These are phyloP conservation scores for Candida morakotiae DNA, from an alignment of 805 yeast species.

Conservation along the genomic window DNA sequence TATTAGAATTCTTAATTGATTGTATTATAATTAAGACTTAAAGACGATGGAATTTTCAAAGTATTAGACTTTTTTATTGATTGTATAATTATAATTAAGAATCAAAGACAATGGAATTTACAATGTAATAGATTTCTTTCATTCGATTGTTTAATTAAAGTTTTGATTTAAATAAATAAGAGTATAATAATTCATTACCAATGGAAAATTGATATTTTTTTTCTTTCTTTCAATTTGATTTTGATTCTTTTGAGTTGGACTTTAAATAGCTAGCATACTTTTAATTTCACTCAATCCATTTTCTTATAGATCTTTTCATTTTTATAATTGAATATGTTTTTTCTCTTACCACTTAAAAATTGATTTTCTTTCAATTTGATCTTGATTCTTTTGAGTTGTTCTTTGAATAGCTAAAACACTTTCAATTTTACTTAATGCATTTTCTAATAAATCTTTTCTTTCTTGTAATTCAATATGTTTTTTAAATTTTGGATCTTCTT, in stretches of 20 bases:
- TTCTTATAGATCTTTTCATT: constrained; percentile 83
- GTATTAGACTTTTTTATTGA: too few relatives aligned
- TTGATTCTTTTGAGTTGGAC: constrained; percentile 14
- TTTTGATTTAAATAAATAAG: too few relatives aligned
- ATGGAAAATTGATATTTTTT: constrained; percentile 11
- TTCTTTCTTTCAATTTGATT: constrained; percentile 6
- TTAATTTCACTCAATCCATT: constrained; percentile 83
- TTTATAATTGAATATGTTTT: constrained; percentile 88
- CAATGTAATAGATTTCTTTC: too few relatives aligned
- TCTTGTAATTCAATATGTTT: constrained; percentile 91
- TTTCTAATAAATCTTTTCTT: constrained; percentile 80
- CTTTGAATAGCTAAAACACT: constrained; percentile 69
- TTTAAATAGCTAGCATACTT: constrained; percentile 67
- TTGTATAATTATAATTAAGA: too few relatives aligned
- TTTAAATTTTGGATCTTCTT: constrained; percentile 88
- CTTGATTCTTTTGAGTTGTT: constrained; percentile 11
- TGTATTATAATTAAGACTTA: too few relatives aligned
- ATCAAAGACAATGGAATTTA: too few relatives aligned
- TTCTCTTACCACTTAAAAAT: constrained; percentile 30
- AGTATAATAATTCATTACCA: too few relatives aligned
- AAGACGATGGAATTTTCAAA: too few relatives aligned
- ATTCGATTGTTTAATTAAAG: too few relatives aligned
- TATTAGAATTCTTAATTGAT: too few relatives aligned
- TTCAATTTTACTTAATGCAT: constrained; percentile 82
- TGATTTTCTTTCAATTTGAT: constrained; percentile 8